Conservation (phyloP, 2,329 filamentous ascomycete species). For the Pezicula carpinea region DNA sequence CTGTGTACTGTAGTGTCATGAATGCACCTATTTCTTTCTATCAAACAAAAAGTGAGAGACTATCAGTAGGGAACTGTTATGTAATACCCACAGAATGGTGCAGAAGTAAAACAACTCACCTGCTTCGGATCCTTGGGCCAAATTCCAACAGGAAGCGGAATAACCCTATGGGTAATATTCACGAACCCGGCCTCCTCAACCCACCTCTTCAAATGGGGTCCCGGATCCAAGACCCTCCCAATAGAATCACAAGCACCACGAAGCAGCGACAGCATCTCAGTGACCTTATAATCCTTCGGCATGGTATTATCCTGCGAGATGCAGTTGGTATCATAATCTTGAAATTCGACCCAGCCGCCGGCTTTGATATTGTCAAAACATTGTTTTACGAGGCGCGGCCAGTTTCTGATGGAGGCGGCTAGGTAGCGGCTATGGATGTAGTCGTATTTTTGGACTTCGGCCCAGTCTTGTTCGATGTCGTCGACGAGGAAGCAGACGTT, state of each 20-base stretch:
- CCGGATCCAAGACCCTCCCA: conserved; percentile 15
- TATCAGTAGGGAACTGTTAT: too few species aligned
- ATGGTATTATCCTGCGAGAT: conserved; percentile 6
- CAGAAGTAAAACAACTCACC: background rate
- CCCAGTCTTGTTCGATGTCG: conserved; percentile 26
- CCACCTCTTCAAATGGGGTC: conserved; percentile 18
- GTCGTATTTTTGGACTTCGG: conserved; percentile 19
- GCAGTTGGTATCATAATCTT: conserved; percentile 1
- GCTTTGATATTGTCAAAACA: conserved; percentile 1
- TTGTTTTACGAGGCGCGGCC: conserved; percentile 1
- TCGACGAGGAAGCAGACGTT: conserved; percentile 23
- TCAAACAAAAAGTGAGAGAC: background rate
- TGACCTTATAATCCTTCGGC: background rate
- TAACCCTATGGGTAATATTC: conserved; percentile 13
- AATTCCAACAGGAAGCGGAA: conserved; percentile 12
- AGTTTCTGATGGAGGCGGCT: conserved; percentile 3
- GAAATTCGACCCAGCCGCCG: conserved; percentile 7
- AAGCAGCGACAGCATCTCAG: conserved; percentile 17
- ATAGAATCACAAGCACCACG: conserved; percentile 32
- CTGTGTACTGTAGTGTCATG: conserved; percentile 11
- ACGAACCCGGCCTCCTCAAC: conserved; percentile 20
- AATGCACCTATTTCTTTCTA: conserved; percentile 6
- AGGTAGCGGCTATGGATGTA: conserved; percentile 11
- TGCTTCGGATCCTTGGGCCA: conserved; percentile 7
- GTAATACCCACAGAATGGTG: too few species aligned